phyloP scores from a whole-genome alignment of 2,329 filamentous ascomycete genomes.

The Calonectria naviculata region DNA sequence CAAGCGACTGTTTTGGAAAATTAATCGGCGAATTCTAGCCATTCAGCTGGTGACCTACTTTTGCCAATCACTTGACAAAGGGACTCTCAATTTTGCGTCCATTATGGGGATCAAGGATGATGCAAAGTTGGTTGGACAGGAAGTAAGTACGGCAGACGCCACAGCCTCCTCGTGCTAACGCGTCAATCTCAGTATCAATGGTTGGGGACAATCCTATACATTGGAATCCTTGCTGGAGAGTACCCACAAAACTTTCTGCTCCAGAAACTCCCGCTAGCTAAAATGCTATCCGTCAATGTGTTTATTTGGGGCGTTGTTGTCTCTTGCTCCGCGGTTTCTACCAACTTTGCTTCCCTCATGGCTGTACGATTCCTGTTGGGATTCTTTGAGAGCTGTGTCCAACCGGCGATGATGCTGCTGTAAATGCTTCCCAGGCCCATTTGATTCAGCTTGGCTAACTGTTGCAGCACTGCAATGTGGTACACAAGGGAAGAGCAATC shows the following conservation, averaged over 20 bases:
- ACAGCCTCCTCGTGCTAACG: neutral
- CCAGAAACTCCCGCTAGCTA: conserved; percentile 57
- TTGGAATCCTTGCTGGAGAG: conserved; percentile 56
- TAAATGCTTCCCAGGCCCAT: neutral
- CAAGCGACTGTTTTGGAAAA: conserved; percentile 58
- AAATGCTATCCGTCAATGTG: conserved; percentile 55
- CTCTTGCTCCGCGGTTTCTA: conserved; percentile 46
- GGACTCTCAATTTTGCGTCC: conserved; percentile 61
- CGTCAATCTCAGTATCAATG: conserved; percentile 65
- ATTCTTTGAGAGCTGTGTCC: conserved; percentile 57
- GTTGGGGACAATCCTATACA: conserved; percentile 57
- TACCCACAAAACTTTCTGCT: conserved; percentile 59
- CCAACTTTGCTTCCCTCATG: conserved; percentile 52
- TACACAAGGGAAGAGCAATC: conserved; percentile 30
- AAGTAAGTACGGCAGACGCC: neutral
- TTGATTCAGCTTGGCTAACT: neutral
- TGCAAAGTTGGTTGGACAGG: conserved; percentile 54
- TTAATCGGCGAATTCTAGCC: conserved; percentile 57
- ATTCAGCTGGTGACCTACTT: conserved; percentile 61
- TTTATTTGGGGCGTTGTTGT: conserved; percentile 56
- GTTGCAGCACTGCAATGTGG: conserved; percentile 20
- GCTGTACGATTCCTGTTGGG: conserved; percentile 56
- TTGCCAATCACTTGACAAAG: conserved; percentile 63
- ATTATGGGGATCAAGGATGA: conserved; percentile 62
- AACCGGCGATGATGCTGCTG: conserved; percentile 58